These are phyloP conservation scores for Massospora cicadina DNA, from an alignment of 371 early-diverging fungal species.

Conservation along the genomic window DNA sequence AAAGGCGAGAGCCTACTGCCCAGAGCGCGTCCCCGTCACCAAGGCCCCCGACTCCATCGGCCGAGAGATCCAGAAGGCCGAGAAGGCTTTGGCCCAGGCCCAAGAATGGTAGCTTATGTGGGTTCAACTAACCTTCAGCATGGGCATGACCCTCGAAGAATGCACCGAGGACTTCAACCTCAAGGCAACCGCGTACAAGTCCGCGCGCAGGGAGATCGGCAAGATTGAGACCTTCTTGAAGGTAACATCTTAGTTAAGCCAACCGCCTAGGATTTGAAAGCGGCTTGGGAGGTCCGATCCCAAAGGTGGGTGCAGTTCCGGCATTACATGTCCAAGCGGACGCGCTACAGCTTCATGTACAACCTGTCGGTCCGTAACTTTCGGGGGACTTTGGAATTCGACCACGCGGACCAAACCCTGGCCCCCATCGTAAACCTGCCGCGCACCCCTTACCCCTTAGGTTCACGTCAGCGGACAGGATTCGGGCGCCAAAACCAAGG, in stretches of 20 bases:
- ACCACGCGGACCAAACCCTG: constrained; percentile 53
- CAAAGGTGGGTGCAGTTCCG: constrained; percentile 46
- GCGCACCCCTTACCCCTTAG: constrained; percentile 11
- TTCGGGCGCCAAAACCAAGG: constrained; percentile 27
- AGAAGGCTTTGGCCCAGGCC: constrained; percentile 30
- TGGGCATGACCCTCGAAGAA: constrained; percentile 33
- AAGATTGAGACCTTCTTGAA: neutral
- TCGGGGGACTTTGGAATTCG: constrained; percentile 63
- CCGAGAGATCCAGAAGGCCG: constrained; percentile 30
- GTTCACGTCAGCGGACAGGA: constrained; percentile 20
- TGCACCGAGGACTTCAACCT: constrained; percentile 27
- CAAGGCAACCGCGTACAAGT: constrained; percentile 26
- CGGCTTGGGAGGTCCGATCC: constrained; percentile 35
- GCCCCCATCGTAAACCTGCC: constrained; percentile 34
- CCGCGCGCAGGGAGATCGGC: constrained; percentile 26
- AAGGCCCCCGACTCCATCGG: constrained; percentile 30
- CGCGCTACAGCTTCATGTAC: constrained; percentile 47
- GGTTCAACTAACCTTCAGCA: constrained; percentile 17
- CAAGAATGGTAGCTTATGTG: constrained; percentile 20
- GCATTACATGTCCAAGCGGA: constrained; percentile 47
- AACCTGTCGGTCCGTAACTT: constrained; percentile 72
- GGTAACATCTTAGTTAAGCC: neutral
- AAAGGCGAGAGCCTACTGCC: constrained; percentile 33
- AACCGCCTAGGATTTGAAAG: constrained; percentile 24
- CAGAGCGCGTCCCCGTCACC: constrained; percentile 38